phyloP scores from a whole-genome alignment of 306 rosid genomes.

The Gillenia trifoliata region DNA sequence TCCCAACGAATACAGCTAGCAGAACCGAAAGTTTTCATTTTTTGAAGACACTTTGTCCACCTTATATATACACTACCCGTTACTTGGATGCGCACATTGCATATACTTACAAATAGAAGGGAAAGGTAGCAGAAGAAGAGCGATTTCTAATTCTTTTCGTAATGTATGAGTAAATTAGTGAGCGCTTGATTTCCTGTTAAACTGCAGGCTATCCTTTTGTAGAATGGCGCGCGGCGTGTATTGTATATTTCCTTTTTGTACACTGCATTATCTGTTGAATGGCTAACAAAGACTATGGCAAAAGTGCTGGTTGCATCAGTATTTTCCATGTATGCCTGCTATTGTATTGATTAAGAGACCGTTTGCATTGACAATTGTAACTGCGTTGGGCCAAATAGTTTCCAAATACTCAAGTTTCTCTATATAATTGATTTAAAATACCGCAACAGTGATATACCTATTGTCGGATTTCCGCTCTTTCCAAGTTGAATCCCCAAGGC shows the following conservation, averaged over 20 bases:
- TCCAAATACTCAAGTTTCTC: no score
- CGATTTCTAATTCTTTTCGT: no score
- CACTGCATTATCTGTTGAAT: background rate
- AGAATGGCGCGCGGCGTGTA: background rate
- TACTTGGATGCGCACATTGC: background rate
- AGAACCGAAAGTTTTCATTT: background rate
- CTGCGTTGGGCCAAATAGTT: no score
- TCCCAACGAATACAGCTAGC: constrained; percentile 43
- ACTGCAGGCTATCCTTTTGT: background rate
- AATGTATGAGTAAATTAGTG: background rate
- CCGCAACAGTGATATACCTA: no score
- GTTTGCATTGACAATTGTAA: no score
- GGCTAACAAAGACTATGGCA: background rate
- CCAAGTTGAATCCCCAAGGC: no score
- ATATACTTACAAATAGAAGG: background rate
- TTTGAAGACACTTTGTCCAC: background rate
- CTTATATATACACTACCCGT: background rate
- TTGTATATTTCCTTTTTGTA: background rate
- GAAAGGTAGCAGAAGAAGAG: background rate
- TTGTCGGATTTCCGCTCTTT: no score
- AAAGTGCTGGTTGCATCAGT: no score
- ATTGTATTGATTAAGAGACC: no score
- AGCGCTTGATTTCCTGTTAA: background rate
- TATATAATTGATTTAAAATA: no score
- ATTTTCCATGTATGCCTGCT: no score